A percentile compares a stretch with the other conserved stretches of the same genome.
phyloP scores from a whole-genome alignment of 208 protist species.

The Naegleria gruberi region DNA sequence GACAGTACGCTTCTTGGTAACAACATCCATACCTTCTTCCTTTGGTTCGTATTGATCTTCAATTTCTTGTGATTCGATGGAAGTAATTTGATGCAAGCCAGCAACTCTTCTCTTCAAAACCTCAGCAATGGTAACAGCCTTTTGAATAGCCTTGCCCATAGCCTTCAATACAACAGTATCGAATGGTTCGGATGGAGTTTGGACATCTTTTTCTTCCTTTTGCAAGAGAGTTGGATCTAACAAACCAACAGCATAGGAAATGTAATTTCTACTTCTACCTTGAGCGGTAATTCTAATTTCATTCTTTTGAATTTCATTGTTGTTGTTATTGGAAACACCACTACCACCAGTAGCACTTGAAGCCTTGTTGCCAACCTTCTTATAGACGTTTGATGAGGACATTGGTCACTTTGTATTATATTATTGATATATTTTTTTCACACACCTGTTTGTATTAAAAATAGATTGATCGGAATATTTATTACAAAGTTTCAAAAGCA shows the following conservation, averaged over 20 bases:
- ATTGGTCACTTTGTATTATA: too few relatives aligned
- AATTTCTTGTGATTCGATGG: constrained; percentile 64
- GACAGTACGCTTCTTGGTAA: constrained; percentile 56
- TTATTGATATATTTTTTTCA: not conserved
- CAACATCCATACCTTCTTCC: constrained; percentile 52
- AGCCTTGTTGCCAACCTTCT: too few relatives aligned
- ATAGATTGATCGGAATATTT: too few relatives aligned
- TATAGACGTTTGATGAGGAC: too few relatives aligned
- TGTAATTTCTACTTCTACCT: not conserved
- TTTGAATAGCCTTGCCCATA: constrained; percentile 75
- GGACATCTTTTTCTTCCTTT: not conserved
- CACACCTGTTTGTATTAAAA: not conserved
- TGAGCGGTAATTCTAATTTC: constrained; percentile 4
- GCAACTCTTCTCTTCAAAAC: constrained; percentile 76
- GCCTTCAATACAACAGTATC: constrained; percentile 74
- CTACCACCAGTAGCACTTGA: not conserved
- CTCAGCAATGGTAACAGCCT: constrained; percentile 78
- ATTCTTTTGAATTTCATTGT: not conserved
- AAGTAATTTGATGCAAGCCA: constrained; percentile 77
- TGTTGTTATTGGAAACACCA: not conserved
- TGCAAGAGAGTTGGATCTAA: not conserved
- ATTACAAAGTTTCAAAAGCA: too few relatives aligned
- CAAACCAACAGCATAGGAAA: not conserved
- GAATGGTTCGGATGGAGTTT: constrained; percentile 13
- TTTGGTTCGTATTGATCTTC: constrained; percentile 71